Conservation (phyloP, 768 basidiomycete species). For the Baorangia bicolor region DNA sequence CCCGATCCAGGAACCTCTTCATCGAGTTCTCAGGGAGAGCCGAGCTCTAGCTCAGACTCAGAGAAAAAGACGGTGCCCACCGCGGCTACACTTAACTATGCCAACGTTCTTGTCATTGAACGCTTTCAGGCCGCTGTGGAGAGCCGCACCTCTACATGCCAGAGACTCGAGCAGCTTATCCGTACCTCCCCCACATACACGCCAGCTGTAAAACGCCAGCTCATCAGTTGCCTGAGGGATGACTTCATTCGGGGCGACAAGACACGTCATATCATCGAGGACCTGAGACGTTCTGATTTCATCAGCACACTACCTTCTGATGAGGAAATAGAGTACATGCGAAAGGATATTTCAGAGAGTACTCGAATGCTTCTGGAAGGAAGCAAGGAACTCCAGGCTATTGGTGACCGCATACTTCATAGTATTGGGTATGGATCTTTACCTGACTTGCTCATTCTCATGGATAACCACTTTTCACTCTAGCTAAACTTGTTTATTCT, state of each 20-base stretch:
- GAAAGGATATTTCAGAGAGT: constrained; percentile 24
- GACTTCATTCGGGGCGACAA: constrained; percentile 29
- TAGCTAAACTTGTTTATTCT: not conserved
- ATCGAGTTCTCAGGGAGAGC: constrained; percentile 1
- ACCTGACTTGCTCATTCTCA: not conserved
- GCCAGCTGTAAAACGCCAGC: constrained; percentile 15
- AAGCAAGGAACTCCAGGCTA: constrained; percentile 25
- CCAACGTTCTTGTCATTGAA: constrained; percentile 28
- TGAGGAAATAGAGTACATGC: constrained; percentile 19
- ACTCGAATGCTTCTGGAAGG: constrained; percentile 28
- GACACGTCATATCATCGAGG: constrained; percentile 25
- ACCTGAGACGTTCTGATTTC: constrained; percentile 27
- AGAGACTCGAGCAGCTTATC: constrained; percentile 29
- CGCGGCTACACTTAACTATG: constrained; percentile 18
- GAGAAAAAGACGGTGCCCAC: not conserved
- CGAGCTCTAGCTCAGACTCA: constrained; percentile 2
- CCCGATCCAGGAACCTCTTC: not conserved
- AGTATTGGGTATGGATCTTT: constrained; percentile 2
- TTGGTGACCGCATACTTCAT: constrained; percentile 26
- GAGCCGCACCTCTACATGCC: constrained; percentile 26
- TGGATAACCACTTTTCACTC: not conserved
- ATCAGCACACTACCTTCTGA: constrained; percentile 18
- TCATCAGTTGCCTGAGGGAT: constrained; percentile 23
- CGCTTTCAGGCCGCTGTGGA: constrained; percentile 30
- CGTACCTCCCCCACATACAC: constrained; percentile 21